These are phyloP conservation scores for Aspergillus egyptiacus DNA, from an alignment of 495 filamentous ascomycete species.

Conservation along the genomic window DNA sequence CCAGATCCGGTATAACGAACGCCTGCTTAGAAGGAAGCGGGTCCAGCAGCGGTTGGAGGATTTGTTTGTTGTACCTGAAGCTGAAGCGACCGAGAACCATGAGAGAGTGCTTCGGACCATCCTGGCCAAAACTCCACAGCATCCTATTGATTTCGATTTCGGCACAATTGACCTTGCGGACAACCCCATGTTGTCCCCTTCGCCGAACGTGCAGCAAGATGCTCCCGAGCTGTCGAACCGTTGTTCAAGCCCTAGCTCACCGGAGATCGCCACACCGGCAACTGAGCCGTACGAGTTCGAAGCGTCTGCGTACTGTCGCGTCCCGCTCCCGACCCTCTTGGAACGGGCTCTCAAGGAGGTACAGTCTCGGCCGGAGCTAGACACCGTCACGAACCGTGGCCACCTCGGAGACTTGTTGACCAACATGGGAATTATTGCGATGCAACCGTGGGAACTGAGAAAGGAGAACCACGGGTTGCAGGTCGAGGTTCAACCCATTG, in stretches of 20 bases:
- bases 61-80: constrained; percentile 16
- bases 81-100: background rate
- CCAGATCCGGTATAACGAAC: constrained; percentile 17
- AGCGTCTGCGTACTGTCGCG: constrained; percentile 11
- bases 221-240: background rate
- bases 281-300: constrained; percentile 1
- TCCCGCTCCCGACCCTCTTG: constrained; percentile 14
- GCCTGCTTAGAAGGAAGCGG: constrained; percentile 6
- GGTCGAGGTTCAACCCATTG: background rate
- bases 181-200: constrained; percentile 4
- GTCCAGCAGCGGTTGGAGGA: constrained; percentile 15
- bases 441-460: constrained; percentile 1
- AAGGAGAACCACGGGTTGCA: constrained; percentile 5
- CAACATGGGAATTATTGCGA: constrained; percentile 7
- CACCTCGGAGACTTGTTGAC: constrained; percentile 15
- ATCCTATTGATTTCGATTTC: background rate
- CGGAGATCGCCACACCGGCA: constrained; percentile 8
- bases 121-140: constrained; percentile 7
- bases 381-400: constrained; percentile 14
- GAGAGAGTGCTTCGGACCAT: constrained; percentile 7
- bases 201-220: background rate
- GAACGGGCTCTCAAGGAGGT: constrained; percentile 12
- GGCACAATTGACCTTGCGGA: background rate
- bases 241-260: constrained; percentile 1
- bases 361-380: constrained; percentile 15